Percentiles rank a stretch among this genome's conserved stretches.
These are phyloP conservation scores for Colletotrichum shisoi DNA, from an alignment of 2,329 filamentous ascomycete species.

Conservation along the genomic window DNA sequence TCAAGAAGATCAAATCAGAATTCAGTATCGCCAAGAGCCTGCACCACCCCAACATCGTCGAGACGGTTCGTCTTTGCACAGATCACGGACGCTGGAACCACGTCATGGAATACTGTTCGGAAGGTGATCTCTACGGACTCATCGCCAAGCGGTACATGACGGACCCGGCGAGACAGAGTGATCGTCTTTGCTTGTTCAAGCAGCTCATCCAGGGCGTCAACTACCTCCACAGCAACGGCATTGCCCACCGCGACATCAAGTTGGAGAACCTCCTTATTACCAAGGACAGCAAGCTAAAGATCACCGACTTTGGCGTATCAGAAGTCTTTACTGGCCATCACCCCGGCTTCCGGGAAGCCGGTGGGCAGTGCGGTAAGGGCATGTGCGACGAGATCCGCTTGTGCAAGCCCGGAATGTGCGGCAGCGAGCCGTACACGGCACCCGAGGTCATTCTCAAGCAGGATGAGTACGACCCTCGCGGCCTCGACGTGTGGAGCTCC, in stretches of 20 bases:
- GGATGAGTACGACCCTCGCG: constrained; percentile 73
- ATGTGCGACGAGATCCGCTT: constrained; percentile 72
- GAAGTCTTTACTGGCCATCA: constrained; percentile 86
- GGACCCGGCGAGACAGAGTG: constrained; percentile 68
- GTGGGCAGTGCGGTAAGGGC: constrained; percentile 75
- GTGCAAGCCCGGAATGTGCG: constrained; percentile 82
- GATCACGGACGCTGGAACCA: constrained; percentile 83
- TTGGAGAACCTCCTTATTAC: constrained; percentile 85
- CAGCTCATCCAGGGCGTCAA: constrained; percentile 82
- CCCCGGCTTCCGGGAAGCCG: constrained; percentile 76
- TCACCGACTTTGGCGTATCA: constrained; percentile 89
- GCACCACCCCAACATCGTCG: constrained; percentile 86
- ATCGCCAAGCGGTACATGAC: constrained; percentile 76
- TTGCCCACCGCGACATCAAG: constrained; percentile 91
- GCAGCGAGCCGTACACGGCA: constrained; percentile 85
- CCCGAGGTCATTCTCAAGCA: constrained; percentile 81
- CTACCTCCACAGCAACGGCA: constrained; percentile 83
- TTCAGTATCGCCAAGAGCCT: constrained; percentile 86
- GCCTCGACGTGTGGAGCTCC: constrained; percentile 85
- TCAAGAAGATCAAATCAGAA: constrained; percentile 90
- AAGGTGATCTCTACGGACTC: constrained; percentile 80
- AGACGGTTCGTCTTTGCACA: constrained; percentile 78
- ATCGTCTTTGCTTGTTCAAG: constrained; percentile 87
- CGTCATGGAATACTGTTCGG: constrained; percentile 90
- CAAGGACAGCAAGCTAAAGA: constrained; percentile 82